Conservation (phyloP, 2,329 filamentous ascomycete genomes). For the Emmonsiellopsis sp. region DNA sequence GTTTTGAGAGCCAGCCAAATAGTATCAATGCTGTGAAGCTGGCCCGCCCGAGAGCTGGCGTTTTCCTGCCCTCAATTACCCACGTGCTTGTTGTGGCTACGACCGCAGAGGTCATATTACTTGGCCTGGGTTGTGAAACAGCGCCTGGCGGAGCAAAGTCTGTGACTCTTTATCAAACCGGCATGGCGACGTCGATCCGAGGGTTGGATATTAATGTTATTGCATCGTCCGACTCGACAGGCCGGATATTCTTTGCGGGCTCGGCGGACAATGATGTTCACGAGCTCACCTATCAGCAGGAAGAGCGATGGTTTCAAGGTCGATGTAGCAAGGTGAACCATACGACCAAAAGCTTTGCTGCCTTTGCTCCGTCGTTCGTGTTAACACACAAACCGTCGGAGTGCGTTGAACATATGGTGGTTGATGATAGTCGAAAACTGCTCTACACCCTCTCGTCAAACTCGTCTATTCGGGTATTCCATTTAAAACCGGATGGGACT, state of each 20-base stretch:
- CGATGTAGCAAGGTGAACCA: conserved; percentile 85
- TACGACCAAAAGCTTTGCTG: conserved; percentile 63
- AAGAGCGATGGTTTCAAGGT: conserved; percentile 93
- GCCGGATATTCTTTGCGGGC: conserved; percentile 89
- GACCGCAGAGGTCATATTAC: conserved; percentile 69
- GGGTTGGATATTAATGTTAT: conserved; percentile 71
- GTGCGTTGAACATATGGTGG: conserved; percentile 65
- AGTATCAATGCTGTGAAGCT: conserved; percentile 88
- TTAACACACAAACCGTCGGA: conserved; percentile 45
- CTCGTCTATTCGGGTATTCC: conserved; percentile 85
- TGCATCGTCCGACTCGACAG: conserved; percentile 64
- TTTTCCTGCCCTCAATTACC: conserved; percentile 78
- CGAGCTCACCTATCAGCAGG: conserved; percentile 92
- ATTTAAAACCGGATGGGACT: conserved; percentile 58
- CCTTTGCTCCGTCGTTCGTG: conserved; percentile 36
- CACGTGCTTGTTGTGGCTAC: conserved; percentile 87
- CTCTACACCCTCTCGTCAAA: conserved; percentile 83
- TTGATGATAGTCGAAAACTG: conserved; percentile 81
- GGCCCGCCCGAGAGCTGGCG: conserved; percentile 71
- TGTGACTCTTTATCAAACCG: conserved; percentile 78
- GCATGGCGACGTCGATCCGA: conserved; percentile 69
- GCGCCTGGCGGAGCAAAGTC: conserved; percentile 58
- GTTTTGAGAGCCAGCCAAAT: conserved; percentile 80
- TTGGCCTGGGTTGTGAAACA: conserved; percentile 67
- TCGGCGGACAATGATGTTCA: conserved; percentile 76